Evolutionary conservation across 2,329 filamentous ascomycete species (phyloP), one percentile per base, ranked within the genome.

Genomic region (Botrytis porri): DNA sequence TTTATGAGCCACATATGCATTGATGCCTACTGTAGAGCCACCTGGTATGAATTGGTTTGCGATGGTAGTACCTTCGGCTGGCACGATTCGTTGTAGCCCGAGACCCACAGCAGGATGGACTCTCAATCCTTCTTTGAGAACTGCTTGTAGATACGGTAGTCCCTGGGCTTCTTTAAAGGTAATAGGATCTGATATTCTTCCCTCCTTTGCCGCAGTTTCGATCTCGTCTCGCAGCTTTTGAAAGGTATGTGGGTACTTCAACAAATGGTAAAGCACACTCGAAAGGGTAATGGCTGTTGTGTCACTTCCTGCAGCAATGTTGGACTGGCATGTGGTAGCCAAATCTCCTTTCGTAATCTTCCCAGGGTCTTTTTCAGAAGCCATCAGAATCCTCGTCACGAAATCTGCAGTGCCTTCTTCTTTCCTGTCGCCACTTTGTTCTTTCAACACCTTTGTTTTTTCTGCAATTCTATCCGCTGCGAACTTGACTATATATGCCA

Each of bases 121-220:
- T 22, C 87, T 83, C 29, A 88, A 78, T 0, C 84, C 82, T 77
- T 90, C 88, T 32, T 84, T 84, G 32, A 89, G 82, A 3, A 86
- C 84, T 4, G 86, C 85, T 72, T 85, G 81, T 2, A 88, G 80
- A 73, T 86, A 87, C 0, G 82, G 82, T 71, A 85, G 79, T 25
- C 80, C 80, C 57, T 81, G 83, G 5, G 75, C 82, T 75, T 83
- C 82, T 43, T 80, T 83, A 77, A 81, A 85, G 0, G 79, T 81
- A 1, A 84, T 73, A 0, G 77, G 78, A n/a, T 78, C 75, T 29
- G 81, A 77, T 18, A 79, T 54, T 35, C 48, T 71, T 7, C 75
- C 74, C 54, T 76, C 73, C 25, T 37, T 67, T 10, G 72, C 73
- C 0, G 75, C 76, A 6, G n/a, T 39, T 25, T 81, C 80, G 9